phyloP scores from a whole-genome alignment of 1,284 basidiomycete species.

The Crepidotus sp. region DNA sequence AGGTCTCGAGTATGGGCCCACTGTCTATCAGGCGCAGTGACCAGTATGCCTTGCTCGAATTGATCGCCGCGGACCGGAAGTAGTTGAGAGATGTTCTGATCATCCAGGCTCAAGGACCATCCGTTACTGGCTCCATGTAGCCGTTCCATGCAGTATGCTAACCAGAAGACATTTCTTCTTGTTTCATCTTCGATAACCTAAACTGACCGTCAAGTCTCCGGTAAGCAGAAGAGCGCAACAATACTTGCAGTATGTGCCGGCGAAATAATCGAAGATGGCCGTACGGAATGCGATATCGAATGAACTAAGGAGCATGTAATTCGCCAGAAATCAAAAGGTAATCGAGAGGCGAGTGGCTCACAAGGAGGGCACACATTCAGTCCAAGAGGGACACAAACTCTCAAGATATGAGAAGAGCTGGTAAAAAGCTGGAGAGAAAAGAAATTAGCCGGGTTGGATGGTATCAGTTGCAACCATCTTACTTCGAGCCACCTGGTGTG shows the following conservation, averaged over 20 bases:
- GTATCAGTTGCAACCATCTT: slow-evolving; percentile 12
- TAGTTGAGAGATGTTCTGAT: slow-evolving; percentile 61
- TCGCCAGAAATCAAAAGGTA: not conserved
- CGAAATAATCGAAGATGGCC: slow-evolving; percentile 48
- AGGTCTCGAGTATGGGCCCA: slow-evolving; percentile 58
- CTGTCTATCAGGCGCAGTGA: slow-evolving; percentile 51
- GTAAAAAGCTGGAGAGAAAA: slow-evolving; percentile 43
- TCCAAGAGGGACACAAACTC: slow-evolving; percentile 55
- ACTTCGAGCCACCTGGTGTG: slow-evolving; percentile 62
- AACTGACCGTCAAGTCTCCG: not conserved
- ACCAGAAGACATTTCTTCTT: slow-evolving; percentile 65
- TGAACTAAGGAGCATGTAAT: slow-evolving; percentile 7
- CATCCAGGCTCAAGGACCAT: slow-evolving; percentile 64
- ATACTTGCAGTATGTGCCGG: slow-evolving; percentile 36
- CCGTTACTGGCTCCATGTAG: slow-evolving; percentile 57
- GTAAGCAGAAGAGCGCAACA: not conserved
- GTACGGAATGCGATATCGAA: slow-evolving; percentile 17
- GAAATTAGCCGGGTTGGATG: not conserved
- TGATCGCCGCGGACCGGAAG: slow-evolving; percentile 55
- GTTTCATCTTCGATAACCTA: slow-evolving; percentile 57
- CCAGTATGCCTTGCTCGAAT: slow-evolving; percentile 53
- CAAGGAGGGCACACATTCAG: slow-evolving; percentile 61
- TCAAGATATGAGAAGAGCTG: slow-evolving; percentile 46
- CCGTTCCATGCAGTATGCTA: slow-evolving; percentile 53
- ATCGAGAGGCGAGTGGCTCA: too few species aligned